phyloP scores from a whole-genome alignment of 495 filamentous ascomycete species.

The Podospora pseudopauciseta region DNA sequence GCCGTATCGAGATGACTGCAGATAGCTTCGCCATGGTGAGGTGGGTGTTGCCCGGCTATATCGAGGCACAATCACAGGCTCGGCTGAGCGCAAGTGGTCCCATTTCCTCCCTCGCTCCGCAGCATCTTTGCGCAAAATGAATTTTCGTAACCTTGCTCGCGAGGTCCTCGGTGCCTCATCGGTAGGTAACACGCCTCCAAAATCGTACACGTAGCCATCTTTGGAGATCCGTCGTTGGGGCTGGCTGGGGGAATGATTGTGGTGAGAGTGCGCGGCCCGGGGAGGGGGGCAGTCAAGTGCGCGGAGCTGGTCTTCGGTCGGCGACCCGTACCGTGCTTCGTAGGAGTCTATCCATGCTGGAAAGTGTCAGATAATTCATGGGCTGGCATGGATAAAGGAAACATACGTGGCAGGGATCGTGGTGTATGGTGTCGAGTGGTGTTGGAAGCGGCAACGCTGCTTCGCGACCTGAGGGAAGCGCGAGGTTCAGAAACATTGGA shows the following conservation, averaged over 20 bases:
- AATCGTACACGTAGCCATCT: constrained; percentile 52
- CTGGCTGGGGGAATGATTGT: constrained; percentile 53
- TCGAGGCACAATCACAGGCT: constrained; percentile 54
- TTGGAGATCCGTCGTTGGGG: constrained; percentile 47
- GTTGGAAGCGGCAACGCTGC: constrained; percentile 13
- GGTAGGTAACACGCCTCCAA: constrained; percentile 24
- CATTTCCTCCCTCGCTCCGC: constrained; percentile 49
- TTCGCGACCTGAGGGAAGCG: constrained; percentile 19
- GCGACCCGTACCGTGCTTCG: constrained; percentile 37
- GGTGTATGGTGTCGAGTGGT: constrained; percentile 19
- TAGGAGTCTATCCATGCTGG: constrained; percentile 56
- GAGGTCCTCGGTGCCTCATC: constrained; percentile 24
- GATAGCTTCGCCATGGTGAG: constrained; percentile 48
- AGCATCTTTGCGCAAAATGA: constrained; percentile 34
- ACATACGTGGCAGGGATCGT: constrained; percentile 44
- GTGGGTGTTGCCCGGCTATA: constrained; percentile 36
- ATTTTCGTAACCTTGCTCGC: constrained; percentile 23
- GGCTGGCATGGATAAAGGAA: constrained; percentile 4
- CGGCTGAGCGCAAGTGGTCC: constrained; percentile 53
- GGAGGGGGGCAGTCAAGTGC: constrained; percentile 39
- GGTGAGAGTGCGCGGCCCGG: constrained; percentile 55
- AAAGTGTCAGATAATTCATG: constrained; percentile 12
- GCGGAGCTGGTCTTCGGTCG: constrained; percentile 34
- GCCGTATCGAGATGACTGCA: constrained; percentile 50
- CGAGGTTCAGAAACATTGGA: constrained; percentile 27